Conservation (phyloP, 108 stramenopile species). For the Fistulifera solaris region DNA sequence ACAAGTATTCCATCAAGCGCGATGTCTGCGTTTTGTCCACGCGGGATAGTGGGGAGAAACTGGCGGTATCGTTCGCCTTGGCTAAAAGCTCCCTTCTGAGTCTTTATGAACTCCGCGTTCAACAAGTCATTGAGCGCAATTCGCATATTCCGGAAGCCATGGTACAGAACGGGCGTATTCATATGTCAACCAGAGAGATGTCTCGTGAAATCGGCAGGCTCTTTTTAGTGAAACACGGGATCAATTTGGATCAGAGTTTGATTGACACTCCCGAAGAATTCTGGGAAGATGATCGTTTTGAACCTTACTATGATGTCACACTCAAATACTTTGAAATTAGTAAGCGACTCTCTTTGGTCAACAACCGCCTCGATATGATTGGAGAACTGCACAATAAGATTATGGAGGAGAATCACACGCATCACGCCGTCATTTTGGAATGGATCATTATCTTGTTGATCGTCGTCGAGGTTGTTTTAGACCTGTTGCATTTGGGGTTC, state of each 20-base stretch:
- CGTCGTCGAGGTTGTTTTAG: conserved; percentile 16
- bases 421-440: conserved; percentile 22
- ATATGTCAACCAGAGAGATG: conserved; percentile 26
- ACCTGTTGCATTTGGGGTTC: no score
- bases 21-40: conserved; percentile 35
- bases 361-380: conserved; percentile 25
- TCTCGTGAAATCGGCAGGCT: conserved; percentile 30
- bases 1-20: conserved; percentile 20
- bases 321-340: conserved; percentile 29
- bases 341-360: conserved; percentile 20
- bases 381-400: conserved; percentile 30
- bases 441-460: conserved; percentile 40
- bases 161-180: conserved; percentile 27
- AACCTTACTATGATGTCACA: conserved; percentile 26
- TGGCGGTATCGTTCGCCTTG: conserved; percentile 35
- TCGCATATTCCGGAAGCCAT: conserved; percentile 36
- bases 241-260: conserved; percentile 35
- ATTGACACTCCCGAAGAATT: conserved; percentile 39
- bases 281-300: conserved; percentile 46
- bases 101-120: conserved; percentile 30
- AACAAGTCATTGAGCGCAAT: conserved; percentile 29
- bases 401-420: conserved; percentile 36
- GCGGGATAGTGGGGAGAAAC: conserved; percentile 35
- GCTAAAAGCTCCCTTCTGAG: conserved; percentile 28
- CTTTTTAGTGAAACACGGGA: conserved; percentile 35